Conservation (phyloP, 2,329 filamentous ascomycete genomes). For the Colletotrichum gigasporum region DNA sequence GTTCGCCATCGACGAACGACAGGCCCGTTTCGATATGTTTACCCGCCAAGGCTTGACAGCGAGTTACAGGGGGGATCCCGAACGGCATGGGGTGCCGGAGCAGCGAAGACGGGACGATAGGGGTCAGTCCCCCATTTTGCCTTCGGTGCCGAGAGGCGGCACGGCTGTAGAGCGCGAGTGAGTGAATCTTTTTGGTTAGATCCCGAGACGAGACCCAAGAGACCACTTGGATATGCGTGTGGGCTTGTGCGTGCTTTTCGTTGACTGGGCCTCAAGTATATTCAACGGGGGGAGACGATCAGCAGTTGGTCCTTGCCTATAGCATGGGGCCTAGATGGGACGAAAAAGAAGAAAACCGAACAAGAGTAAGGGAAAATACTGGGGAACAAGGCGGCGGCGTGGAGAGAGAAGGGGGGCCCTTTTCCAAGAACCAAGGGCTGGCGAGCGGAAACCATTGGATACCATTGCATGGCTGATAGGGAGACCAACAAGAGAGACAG, state of each 20-base stretch:
- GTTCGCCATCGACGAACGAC: conserved; percentile 14
- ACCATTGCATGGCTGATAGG: not conserved
- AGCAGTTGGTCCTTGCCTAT: not conserved
- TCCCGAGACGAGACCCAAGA: conserved; percentile 24
- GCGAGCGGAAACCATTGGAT: not conserved
- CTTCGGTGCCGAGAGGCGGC: conserved; percentile 4
- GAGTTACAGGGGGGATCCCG: conserved; percentile 10
- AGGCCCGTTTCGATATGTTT: conserved; percentile 28
- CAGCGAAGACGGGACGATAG: conserved; percentile 27
- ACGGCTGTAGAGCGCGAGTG: conserved; percentile 9
- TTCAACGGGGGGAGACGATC: conserved; percentile 5
- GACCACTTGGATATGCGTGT: not conserved
- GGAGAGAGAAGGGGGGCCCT: not conserved
- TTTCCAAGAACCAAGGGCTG: too few relatives aligned
- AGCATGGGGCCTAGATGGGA: not conserved
- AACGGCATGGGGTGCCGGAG: not conserved
- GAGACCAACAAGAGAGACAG: not conserved
- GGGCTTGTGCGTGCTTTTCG: conserved; percentile 16
- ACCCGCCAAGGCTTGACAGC: conserved; percentile 12
- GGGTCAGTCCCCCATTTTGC: not conserved
- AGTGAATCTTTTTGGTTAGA: conserved; percentile 6
- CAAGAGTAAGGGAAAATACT: not conserved
- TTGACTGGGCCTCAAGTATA: not conserved
- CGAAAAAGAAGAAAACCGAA: not conserved
- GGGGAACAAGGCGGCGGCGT: not conserved